A percentile compares a stretch with the other conserved stretches of the same genome.
These are phyloP conservation scores for Mycena albidolilacea DNA, from an alignment of 768 basidiomycete species.

Conservation along the genomic window DNA sequence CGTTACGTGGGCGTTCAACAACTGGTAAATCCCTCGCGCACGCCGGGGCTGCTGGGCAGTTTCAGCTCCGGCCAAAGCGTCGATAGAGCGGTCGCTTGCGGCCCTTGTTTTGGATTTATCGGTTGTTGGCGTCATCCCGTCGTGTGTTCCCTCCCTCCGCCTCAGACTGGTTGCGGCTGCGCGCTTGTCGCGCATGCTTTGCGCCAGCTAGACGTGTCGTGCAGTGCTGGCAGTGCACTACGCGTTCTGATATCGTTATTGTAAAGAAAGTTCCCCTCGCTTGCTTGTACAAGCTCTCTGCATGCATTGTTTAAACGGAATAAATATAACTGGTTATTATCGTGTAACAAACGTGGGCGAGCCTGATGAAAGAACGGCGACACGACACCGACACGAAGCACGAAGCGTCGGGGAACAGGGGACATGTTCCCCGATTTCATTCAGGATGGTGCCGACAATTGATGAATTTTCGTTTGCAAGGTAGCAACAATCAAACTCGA, in stretches of 20 bases:
- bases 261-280: neutral
- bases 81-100: constrained; percentile 18
- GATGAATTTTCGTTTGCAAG: too few species aligned
- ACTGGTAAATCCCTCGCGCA: constrained; percentile 31
- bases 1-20: constrained; percentile 59
- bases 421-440: neutral
- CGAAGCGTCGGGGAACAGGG: neutral
- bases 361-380: neutral
- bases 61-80: neutral
- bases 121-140: constrained; percentile 27
- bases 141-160: constrained; percentile 20
- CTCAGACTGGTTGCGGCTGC: constrained; percentile 34
- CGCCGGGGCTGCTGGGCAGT: constrained; percentile 26
- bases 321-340: constrained; percentile 34
- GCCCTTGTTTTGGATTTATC: constrained; percentile 10
- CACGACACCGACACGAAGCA: neutral
- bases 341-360: neutral
- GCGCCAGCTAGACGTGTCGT: constrained; percentile 39
- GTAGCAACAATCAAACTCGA: too few species aligned
- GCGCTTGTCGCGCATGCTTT: neutral
- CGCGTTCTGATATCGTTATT: constrained; percentile 40
- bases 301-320: constrained; percentile 24
- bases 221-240: constrained; percentile 38
- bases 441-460: too few species aligned
- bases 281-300: neutral